These are phyloP conservation scores for Blastocystis sp. DNA, from an alignment of 352 stramenopile species.

Conservation along the genomic window DNA sequence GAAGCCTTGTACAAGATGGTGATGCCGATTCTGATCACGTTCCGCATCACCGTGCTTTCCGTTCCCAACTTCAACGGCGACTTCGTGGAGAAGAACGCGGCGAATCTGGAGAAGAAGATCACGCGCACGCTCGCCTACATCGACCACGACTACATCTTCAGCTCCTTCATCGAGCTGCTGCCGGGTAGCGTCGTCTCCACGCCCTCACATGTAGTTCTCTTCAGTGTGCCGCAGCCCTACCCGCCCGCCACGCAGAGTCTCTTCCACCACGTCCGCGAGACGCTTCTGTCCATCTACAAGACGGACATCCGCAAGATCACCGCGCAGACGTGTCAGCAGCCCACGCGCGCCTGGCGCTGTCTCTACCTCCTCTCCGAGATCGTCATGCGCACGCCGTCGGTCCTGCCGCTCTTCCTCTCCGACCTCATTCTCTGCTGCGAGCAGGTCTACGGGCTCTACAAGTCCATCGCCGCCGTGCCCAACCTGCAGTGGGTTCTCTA, in stretches of 20 bases:
- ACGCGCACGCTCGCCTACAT: constrained; percentile 27
- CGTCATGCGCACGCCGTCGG: not conserved
- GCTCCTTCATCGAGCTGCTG: constrained; percentile 43
- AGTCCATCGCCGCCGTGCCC: not conserved
- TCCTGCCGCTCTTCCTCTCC: not conserved
- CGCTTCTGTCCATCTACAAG: not conserved
- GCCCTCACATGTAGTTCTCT: not conserved
- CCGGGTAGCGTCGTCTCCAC: not conserved
- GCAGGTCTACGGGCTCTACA: not conserved
- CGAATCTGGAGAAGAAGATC: constrained; percentile 36
- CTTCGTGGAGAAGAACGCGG: constrained; percentile 65
- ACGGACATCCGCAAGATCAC: constrained; percentile 22
- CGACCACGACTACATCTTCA: constrained; percentile 51
- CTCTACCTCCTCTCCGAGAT: constrained; percentile 10
- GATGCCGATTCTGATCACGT: constrained; percentile 35
- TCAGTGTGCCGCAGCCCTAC: constrained; percentile 7
- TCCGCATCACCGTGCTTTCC: constrained; percentile 28
- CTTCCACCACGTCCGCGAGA: constrained; percentile 1
- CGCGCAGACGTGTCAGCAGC: not conserved
- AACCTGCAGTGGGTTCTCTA: not conserved
- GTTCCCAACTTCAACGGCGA: not conserved
- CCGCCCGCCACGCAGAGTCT: not conserved
- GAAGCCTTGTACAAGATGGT: constrained; percentile 29
- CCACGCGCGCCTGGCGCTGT: constrained; percentile 27
- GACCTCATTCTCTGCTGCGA: constrained; percentile 8